These are phyloP conservation scores for Mucor indicus DNA, from an alignment of 371 early-diverging fungal species.

Conservation along the genomic window DNA sequence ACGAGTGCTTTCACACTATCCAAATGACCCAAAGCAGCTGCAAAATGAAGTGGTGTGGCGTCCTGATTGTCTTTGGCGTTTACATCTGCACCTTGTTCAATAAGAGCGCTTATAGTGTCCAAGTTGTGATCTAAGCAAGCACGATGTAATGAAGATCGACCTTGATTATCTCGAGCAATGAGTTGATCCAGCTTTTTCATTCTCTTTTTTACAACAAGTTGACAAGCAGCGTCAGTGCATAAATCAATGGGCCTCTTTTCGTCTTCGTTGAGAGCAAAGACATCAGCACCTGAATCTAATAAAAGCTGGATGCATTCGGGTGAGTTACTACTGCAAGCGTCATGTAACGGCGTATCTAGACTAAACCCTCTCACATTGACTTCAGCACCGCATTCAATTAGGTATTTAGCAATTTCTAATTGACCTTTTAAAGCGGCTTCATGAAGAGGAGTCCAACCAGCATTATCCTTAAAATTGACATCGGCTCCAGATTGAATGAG, in stretches of 20 bases:
- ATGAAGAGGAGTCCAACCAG: conserved; percentile 68
- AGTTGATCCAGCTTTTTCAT: conserved; percentile 38
- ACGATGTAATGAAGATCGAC: conserved; percentile 31
- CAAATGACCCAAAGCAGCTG: conserved; percentile 63
- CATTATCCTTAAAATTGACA: conserved; percentile 61
- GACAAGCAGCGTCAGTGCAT: conserved; percentile 37
- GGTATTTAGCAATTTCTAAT: conserved; percentile 49
- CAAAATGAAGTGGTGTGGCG: conserved; percentile 83
- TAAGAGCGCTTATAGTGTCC: not conserved
- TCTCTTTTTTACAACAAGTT: conserved; percentile 18
- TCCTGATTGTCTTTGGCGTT: conserved; percentile 64
- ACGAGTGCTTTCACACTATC: conserved; percentile 64
- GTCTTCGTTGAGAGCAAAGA: conserved; percentile 54
- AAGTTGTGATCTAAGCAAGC: conserved; percentile 21
- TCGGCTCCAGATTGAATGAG: conserved; percentile 49
- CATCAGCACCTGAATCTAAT: conserved; percentile 60
- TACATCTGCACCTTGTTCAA: conserved; percentile 74
- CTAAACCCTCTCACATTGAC: conserved; percentile 62
- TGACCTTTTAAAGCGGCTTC: conserved; percentile 67
- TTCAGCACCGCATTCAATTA: conserved; percentile 56
- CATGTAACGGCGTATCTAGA: conserved; percentile 77
- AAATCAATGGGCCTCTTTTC: conserved; percentile 56
- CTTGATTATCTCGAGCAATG: conserved; percentile 23
- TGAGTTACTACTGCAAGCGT: conserved; percentile 71
- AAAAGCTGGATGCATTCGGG: conserved; percentile 58